Evolutionary conservation across 2,329 filamentous ascomycete genomes (phyloP).

Genomic region (Plenodomus biglobosus): DNA sequence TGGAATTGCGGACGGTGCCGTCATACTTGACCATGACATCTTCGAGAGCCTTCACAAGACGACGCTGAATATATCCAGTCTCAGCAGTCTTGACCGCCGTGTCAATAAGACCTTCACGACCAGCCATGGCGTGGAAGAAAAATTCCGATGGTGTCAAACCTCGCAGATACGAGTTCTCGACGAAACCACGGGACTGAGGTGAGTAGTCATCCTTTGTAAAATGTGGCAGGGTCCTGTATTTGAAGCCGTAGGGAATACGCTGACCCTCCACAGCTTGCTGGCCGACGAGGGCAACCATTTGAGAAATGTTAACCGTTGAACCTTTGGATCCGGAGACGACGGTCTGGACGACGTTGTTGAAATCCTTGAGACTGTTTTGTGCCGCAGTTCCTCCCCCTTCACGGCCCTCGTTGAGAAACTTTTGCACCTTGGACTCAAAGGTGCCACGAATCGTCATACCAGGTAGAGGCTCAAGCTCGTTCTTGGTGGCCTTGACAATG

Average conservation of each 20-base stretch:
- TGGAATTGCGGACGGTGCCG: conserved; percentile 92
- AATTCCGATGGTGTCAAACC: conserved; percentile 94
- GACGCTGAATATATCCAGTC: conserved; percentile 98
- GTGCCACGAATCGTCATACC: conserved; percentile 99
- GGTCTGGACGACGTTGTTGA: conserved; percentile 97
- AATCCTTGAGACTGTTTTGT: conserved; percentile 87
- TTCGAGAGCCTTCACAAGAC: conserved; percentile 96
- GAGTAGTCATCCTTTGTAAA: conserved; percentile 99
- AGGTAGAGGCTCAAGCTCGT: conserved; percentile 85
- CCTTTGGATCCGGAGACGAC: conserved; percentile 96
- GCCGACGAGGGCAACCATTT: conserved; percentile 97
- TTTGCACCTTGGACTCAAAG: conserved; percentile 95
- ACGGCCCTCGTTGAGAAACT: conserved; percentile 91
- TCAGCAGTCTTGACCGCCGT: conserved; percentile 99
- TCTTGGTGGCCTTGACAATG: conserved; percentile 76
- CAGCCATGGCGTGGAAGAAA: conserved; percentile 99
- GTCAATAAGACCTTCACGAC: conserved; percentile 99
- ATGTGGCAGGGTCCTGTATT: conserved; percentile 93
- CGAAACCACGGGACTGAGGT: conserved; percentile 92
- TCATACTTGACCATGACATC: conserved; percentile 98
- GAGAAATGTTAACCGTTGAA: conserved; percentile 98
- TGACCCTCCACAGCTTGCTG: conserved; percentile 98
- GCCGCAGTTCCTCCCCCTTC: conserved; percentile 93
- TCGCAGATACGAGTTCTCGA: conserved; percentile 97
- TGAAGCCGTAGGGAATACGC: conserved; percentile 98